Evolutionary conservation across 1,284 basidiomycete species (phyloP), one percentile per base, ranked within the genome.

Genomic region (Trichosporon inkin): DNA sequence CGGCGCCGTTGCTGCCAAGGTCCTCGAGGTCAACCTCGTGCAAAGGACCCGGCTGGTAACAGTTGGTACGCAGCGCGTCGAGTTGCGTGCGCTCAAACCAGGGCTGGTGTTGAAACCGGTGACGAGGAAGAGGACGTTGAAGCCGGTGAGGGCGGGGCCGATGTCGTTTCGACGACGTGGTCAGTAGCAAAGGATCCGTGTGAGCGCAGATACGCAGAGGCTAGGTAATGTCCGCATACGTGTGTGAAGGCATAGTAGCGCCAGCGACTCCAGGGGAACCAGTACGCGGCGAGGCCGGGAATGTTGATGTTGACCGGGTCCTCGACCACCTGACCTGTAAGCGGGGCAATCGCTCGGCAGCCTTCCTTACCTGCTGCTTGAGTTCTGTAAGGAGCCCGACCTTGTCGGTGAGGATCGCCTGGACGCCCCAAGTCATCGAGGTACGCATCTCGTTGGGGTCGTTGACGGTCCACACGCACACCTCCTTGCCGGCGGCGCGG

Each of bases 381-480:
- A 76, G 64, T n/a, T 63, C 56, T 8, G 73, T 65, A 24, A 73
- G 73, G 8, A 57, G 66, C 13, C 66, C 75, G 14, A 77, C 75
- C 28, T 78, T 73, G 71, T 99, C 95, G 4, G 95, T 99, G 62
- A 99, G 82, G 67, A 99, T 89, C 16, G 87, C 94, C 69, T 92
- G 87, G 37, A 91, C 89, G 60, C 86, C 90, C 94, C 92, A 96
- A 61, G 89, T 81, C 35, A 90, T 88, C 55, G 90, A 74, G 83
- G 95, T 90, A 81, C 92, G 89, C 94, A 99, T 97, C 74, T 95
- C 88, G 58, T 84, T 84, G 11, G 88, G 86, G 60, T 90, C 85
- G 75, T 98, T 99, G 36, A 98, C 94, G 0, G 95, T 99, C 96
- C 96, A 99, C 11, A 94, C 91, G 84, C 92, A 87, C 56, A 97